phyloP scores from a whole-genome alignment of 2,329 filamentous ascomycete genomes.

The Arthroderma sp. region DNA sequence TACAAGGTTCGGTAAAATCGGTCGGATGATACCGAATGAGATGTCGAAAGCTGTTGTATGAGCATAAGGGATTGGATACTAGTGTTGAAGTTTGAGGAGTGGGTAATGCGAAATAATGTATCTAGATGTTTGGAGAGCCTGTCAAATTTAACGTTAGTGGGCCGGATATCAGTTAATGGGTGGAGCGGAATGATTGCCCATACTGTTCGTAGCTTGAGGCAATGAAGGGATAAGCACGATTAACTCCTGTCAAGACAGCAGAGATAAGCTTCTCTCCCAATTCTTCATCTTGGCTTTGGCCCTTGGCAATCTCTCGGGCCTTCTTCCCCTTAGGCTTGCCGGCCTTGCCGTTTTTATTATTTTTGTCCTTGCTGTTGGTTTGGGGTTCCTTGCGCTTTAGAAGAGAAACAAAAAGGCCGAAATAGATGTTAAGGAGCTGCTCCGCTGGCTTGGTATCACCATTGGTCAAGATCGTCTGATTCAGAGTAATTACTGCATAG shows the following conservation, averaged over 20 bases:
- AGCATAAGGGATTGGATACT: slow-evolving; percentile 90
- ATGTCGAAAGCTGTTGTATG: slow-evolving; percentile 78
- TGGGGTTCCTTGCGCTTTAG: slow-evolving; percentile 48
- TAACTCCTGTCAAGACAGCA: slow-evolving; percentile 82
- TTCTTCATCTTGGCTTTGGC: slow-evolving; percentile 46
- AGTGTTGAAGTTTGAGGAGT: slow-evolving; percentile 98
- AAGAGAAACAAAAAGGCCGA: slow-evolving; percentile 70
- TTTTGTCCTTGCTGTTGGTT: slow-evolving; percentile 18
- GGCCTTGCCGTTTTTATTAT: slow-evolving; percentile 12
- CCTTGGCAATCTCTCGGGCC: slow-evolving; percentile 16
- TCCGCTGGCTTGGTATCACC: slow-evolving; percentile 73
- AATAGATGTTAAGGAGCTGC: slow-evolving; percentile 79
- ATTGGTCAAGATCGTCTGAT: slow-evolving; percentile 82
- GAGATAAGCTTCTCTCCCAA: slow-evolving; percentile 84
- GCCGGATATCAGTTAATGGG: too few species aligned
- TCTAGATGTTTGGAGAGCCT: slow-evolving; percentile 80
- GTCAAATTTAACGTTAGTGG: slow-evolving; percentile 14
- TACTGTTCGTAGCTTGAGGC: slow-evolving; percentile 64
- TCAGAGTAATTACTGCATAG: slow-evolving; percentile 90
- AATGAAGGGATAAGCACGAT: slow-evolving; percentile 88
- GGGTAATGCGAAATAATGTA: slow-evolving; percentile 87
- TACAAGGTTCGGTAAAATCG: slow-evolving; percentile 93
- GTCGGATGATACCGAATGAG: slow-evolving; percentile 70
- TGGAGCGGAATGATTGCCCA: slow-evolving; percentile 15
- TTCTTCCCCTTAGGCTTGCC: slow-evolving; percentile 36